Conservation (phyloP, 768 basidiomycete genomes). For the Amanita thiersii region DNA sequence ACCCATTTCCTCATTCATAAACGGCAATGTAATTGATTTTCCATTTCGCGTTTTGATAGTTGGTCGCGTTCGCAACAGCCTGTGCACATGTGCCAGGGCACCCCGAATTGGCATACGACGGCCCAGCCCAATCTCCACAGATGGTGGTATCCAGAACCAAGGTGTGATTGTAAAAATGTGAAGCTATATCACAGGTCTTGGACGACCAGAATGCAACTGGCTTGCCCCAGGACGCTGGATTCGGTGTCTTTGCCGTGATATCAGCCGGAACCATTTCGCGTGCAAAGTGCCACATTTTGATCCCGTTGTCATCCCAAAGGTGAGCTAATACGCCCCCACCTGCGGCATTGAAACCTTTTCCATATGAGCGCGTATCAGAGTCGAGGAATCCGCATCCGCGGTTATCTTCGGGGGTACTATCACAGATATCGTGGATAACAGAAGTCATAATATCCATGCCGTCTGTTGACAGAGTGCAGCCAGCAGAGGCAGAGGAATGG, state of each 20-base stretch:
- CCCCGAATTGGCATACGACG: slow-evolving; percentile 24
- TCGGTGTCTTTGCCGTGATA: slow-evolving; percentile 34
- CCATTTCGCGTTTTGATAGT: slow-evolving; percentile 48
- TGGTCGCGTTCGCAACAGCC: slow-evolving; percentile 45
- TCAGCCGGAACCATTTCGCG: slow-evolving; percentile 44
- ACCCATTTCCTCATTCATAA: slow-evolving; percentile 23
- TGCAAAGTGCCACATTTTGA: slow-evolving; percentile 50
- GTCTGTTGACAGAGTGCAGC: slow-evolving; percentile 27
- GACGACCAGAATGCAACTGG: slow-evolving; percentile 48
- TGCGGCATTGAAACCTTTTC: slow-evolving; percentile 34
- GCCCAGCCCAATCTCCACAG: slow-evolving; percentile 38
- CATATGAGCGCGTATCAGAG: slow-evolving; percentile 27
- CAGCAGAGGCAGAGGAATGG: slow-evolving; percentile 41
- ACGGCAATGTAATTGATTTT: slow-evolving; percentile 48
- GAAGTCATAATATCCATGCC: slow-evolving; percentile 17
- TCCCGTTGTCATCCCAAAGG: slow-evolving; percentile 43
- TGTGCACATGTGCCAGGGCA: slow-evolving; percentile 40
- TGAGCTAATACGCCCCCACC: slow-evolving; percentile 50
- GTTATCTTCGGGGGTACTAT: slow-evolving; percentile 29
- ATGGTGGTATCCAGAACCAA: slow-evolving; percentile 40
- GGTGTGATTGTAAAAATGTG: slow-evolving; percentile 45
- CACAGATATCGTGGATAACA: slow-evolving; percentile 27
- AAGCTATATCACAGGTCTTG: slow-evolving; percentile 35
- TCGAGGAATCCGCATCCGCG: slow-evolving; percentile 45
- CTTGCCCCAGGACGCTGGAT: slow-evolving; percentile 41